These are phyloP conservation scores for Jaltomata sinuosa DNA, from an alignment of 257 asterid genomes.

Conservation along the genomic window DNA sequence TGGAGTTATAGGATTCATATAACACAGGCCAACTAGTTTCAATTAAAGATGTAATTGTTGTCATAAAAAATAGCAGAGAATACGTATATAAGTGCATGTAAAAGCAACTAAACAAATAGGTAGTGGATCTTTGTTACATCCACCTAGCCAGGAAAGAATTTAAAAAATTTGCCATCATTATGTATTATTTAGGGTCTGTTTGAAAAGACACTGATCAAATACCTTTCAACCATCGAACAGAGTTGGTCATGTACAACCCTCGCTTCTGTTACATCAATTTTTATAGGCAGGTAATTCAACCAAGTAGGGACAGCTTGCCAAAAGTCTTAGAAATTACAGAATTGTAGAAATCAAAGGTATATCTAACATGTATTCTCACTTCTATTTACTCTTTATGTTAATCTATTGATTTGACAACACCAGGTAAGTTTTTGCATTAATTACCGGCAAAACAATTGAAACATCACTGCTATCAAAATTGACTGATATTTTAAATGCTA, in stretches of 20 bases:
- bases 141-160: not conserved
- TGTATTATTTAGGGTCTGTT: not conserved
- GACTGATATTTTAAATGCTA: no score
- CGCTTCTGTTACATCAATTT: constrained; percentile 78
- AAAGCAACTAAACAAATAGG: not conserved
- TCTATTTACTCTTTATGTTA: no score
- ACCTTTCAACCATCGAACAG: constrained; percentile 94
- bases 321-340: not conserved
- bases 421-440: no score
- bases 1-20: not conserved
- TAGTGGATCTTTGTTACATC: not conserved
- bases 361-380: no score
- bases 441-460: no score
- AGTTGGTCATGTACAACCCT: constrained; percentile 92
- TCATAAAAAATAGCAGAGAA: not conserved
- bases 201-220: not conserved
- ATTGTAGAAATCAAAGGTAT: no score
- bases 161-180: not conserved
- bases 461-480: no score
- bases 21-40: not conserved
- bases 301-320: constrained; percentile 82
- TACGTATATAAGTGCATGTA: not conserved
- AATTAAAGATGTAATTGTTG: not conserved
- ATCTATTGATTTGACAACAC: no score
- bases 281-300: constrained; percentile 19